Base-by-base conservation (phyloP, 2,329 filamentous ascomycete genomes). In the Diaporthe vexans region DNA sequence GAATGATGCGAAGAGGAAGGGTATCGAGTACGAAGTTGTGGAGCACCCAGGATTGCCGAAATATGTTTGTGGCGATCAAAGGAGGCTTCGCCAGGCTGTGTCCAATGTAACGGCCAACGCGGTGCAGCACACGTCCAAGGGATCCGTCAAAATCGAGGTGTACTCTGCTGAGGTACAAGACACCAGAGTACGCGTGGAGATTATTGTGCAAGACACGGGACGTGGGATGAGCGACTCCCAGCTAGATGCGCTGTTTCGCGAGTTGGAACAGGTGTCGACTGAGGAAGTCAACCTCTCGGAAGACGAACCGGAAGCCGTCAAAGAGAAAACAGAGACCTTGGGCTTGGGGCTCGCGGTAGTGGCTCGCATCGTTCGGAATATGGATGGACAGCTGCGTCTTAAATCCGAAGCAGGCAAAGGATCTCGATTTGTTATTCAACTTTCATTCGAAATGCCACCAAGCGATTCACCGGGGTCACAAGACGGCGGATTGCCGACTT, bases 341-440 rank as follows among this genome's bases (percentile, higher is more conserved):
- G 95, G 95, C 0, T 88, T 98, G 13, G 95, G 95, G 0, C 87
- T 98, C n/a, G 95, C 95, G 0, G 88, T 97, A 17, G 95, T 97
- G n/a, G 94, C 94, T 21, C 91, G 95, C 51, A 94, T 95, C 48
- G 88, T 98, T 43, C 90, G 92, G n/a, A 97, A 95, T 79, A 97
- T 97, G 94, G 93, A 96, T 74, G 95, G 95, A 0, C 95, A 97
- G 79, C 83, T 98, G 40, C 91, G 94, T 1, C 84, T 98, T 1
- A 96, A 95, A 79, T 97, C 95, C 0, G 94, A 97, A 79, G 89
- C 93, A 80, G 93, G 93, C 2, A 94, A 93, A 78, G 95, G 95
- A 0, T 95, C 95, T 24, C 89, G 94, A 70, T 97, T 98, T 77
- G 91, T 95, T 26, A 90, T 98, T 33, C 91, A 94, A 76, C 85